These are phyloP conservation scores for Tylopilus orsonianus DNA, from an alignment of 1,284 basidiomycete genomes.

Conservation along the genomic window DNA sequence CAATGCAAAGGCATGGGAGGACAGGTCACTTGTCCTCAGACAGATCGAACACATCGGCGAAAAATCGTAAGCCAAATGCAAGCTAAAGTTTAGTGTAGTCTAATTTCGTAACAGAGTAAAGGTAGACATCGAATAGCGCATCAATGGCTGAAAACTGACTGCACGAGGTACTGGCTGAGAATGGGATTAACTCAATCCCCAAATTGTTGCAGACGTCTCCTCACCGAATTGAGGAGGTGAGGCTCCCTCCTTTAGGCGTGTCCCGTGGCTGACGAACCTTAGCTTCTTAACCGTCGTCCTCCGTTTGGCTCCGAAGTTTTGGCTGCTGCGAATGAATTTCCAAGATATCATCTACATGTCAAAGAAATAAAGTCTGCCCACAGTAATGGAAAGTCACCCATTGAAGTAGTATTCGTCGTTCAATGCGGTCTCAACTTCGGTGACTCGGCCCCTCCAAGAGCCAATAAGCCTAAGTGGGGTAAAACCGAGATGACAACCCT, in stretches of 20 bases:
- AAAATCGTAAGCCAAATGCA: conserved; percentile 63
- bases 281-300: conserved; percentile 74
- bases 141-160: conserved; percentile 5
- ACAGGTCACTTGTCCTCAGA: conserved; percentile 72
- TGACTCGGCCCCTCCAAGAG: conserved; percentile 25
- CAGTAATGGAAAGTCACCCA: conserved; percentile 48
- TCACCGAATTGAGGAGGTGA: conserved; percentile 61
- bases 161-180: conserved; percentile 66
- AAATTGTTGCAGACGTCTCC: conserved; percentile 57
- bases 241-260: conserved; percentile 10
- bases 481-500: conserved; percentile 62
- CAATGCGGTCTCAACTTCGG: conserved; percentile 51
- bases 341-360: conserved; percentile 56
- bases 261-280: conserved; percentile 5
- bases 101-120: conserved; percentile 46
- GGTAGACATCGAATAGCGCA: conserved; percentile 33
- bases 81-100: neutral
- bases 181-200: conserved; percentile 64
- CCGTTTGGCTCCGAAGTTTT: conserved; percentile 73
- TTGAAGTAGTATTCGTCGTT: conserved; percentile 60
- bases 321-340: conserved; percentile 58
- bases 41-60: conserved; percentile 83
- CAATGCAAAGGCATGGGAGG: conserved; percentile 82
- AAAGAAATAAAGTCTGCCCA: conserved; percentile 43
- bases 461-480: conserved; percentile 48